These are phyloP conservation scores for Perkinsus marinus DNA, from an alignment of 169 alveolate species.

Conservation along the genomic window DNA sequence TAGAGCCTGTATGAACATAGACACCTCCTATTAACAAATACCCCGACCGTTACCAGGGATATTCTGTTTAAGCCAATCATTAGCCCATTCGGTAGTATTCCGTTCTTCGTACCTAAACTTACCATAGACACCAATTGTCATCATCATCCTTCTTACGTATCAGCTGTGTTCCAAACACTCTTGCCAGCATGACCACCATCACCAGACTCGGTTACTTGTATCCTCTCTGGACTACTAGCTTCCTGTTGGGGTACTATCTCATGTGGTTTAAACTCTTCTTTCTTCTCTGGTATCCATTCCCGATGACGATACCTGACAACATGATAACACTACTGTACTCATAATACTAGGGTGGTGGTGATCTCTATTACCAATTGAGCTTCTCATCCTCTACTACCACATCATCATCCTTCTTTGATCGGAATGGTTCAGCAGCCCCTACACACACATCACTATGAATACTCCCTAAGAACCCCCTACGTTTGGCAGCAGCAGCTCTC, in stretches of 20 bases:
- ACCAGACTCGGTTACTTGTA: neutral
- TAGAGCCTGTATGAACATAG: neutral
- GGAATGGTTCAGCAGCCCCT: neutral
- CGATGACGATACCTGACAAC: neutral
- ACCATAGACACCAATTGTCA: neutral
- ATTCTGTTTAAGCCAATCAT: neutral
- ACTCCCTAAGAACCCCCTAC: too few relatives aligned
- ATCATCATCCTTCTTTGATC: neutral
- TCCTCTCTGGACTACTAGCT: neutral
- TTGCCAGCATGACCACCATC: neutral
- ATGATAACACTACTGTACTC: neutral
- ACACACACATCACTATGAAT: too few relatives aligned
- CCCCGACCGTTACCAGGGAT: neutral
- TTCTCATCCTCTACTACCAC: neutral
- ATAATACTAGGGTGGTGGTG: neutral
- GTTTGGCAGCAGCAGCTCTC: neutral
- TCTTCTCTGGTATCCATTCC: neutral
- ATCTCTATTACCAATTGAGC: neutral
- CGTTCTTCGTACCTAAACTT: neutral
- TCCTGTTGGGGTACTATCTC: neutral
- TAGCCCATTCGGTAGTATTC: neutral
- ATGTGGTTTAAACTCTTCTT: neutral
- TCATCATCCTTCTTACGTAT: neutral
- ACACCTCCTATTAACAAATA: neutral
- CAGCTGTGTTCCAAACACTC: neutral